Conservation (phyloP, 2,329 filamentous ascomycete species). For the Emericellopsis cladophorae region DNA sequence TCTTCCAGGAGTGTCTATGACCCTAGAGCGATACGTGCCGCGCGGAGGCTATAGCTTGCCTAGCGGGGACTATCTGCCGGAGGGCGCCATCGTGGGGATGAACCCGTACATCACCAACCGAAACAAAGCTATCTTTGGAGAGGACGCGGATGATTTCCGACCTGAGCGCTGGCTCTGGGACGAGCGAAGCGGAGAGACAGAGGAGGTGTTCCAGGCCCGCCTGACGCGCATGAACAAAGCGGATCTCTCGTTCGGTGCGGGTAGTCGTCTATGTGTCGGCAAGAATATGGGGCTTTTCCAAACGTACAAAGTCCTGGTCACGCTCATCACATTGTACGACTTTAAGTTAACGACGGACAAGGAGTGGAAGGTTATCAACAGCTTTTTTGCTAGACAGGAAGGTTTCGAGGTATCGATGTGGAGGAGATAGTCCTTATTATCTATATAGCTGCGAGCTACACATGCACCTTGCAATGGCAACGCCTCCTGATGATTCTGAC, state of each 20-base stretch:
- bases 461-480: no score
- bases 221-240: conserved; percentile 18
- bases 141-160: conserved; percentile 25
- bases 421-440: no score
- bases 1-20: conserved; percentile 25
- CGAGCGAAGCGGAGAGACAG: conserved; percentile 8
- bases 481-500: no score
- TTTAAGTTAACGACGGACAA: conserved; percentile 8
- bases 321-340: conserved; percentile 26
- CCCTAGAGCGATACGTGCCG: conserved; percentile 22
- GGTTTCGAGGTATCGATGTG: conserved; percentile 8
- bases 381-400: conserved; percentile 7
- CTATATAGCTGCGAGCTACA: no score
- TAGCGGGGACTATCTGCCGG: conserved; percentile 23
- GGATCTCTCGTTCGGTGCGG: conserved; percentile 27
- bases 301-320: conserved; percentile 31
- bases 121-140: conserved; percentile 25
- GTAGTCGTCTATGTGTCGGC: conserved; percentile 27
- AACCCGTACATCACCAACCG: conserved; percentile 20
- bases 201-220: conserved; percentile 11
- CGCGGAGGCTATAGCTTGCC: conserved; percentile 16
- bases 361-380: conserved; percentile 9
- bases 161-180: conserved; percentile 27
- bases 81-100: conserved; percentile 20
- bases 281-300: conserved; percentile 25